Evolutionary conservation across 305 asterid genomes (phyloP).

Genomic region (Fraxinus platypoda): DNA sequence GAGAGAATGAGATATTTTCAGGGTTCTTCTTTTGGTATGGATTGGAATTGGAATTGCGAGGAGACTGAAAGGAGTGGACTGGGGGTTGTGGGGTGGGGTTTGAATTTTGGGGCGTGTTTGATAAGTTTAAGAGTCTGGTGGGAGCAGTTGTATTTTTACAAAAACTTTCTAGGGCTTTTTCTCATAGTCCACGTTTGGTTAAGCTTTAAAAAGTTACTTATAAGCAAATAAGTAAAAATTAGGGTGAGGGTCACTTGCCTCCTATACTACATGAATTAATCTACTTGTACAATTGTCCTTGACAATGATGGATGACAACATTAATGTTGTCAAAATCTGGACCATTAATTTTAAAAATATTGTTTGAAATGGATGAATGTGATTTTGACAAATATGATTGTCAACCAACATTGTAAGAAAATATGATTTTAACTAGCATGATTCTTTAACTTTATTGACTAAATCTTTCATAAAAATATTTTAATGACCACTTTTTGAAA

Average conservation of each 20-base stretch:
- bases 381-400: too few relatives aligned
- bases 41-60: background rate
- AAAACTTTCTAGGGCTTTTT: background rate
- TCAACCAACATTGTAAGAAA: too few relatives aligned
- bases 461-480: background rate
- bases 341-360: too few relatives aligned
- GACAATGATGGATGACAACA: too few relatives aligned
- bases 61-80: background rate
- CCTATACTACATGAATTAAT: too few relatives aligned
- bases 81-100: background rate
- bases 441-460: background rate
- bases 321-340: too few relatives aligned
- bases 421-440: too few relatives aligned
- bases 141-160: background rate
- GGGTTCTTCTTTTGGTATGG: background rate
- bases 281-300: too few relatives aligned
- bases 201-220: background rate
- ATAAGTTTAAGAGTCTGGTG: background rate
- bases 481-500: background rate
- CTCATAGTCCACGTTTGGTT: background rate
- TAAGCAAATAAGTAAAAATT: background rate
- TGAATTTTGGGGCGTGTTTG: background rate
- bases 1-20: constrained; percentile 26
- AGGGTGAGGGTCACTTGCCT: background rate
- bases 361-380: too few relatives aligned